A percentile compares a stretch with the other conserved stretches of the same genome.
These are phyloP conservation scores for Populus hybrid DNA, from an alignment of 441 rosid species.

Conservation along the genomic window DNA sequence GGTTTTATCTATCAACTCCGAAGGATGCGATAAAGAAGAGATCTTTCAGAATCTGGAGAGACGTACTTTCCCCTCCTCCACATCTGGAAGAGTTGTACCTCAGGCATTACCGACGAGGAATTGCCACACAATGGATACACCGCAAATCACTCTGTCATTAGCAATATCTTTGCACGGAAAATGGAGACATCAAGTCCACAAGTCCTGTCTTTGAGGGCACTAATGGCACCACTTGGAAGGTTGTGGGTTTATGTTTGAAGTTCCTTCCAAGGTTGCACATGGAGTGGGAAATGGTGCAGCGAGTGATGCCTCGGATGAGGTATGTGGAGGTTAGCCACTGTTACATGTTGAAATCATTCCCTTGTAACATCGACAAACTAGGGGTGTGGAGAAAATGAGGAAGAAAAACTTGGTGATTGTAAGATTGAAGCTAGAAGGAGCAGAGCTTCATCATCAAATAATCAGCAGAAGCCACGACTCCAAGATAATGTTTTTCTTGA, in stretches of 20 bases:
- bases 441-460: not conserved
- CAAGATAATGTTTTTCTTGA: not conserved
- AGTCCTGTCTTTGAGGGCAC: not conserved
- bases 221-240: conserved; percentile 2
- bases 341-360: conserved; percentile 13
- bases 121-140: conserved; percentile 6
- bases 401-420: not conserved
- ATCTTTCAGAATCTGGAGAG: not conserved
- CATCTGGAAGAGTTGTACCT: not conserved
- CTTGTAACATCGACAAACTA: conserved; percentile 9
- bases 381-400: conserved; percentile 5
- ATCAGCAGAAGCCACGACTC: not conserved
- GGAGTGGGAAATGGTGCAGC: conserved; percentile 11
- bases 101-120: not conserved
- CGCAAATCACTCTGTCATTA: not conserved
- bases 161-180: conserved; percentile 13
- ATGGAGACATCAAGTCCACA: not conserved
- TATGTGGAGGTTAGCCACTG: conserved; percentile 12
- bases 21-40: conserved; percentile 12
- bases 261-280: conserved; percentile 1
- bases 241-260: conserved; percentile 1
- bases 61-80: not conserved
- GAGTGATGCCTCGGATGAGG: conserved; percentile 2
- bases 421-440: not conserved
- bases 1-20: conserved; percentile 13